These are phyloP conservation scores for Fusarium metavorans DNA, from an alignment of 2,329 filamentous ascomycete species.

Conservation along the genomic window DNA sequence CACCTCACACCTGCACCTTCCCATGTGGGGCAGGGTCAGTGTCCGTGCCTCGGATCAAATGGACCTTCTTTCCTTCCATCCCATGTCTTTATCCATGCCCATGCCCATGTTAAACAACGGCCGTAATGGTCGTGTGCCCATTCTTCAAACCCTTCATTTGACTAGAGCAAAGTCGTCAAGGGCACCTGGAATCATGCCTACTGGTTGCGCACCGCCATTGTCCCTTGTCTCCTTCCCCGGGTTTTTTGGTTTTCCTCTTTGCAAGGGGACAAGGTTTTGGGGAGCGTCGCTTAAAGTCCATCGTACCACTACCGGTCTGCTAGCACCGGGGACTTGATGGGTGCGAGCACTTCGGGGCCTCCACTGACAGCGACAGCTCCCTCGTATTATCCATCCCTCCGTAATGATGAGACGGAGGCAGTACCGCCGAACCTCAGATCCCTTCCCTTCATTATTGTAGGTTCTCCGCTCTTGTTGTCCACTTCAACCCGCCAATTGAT, in stretches of 20 bases:
- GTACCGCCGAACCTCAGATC: background rate
- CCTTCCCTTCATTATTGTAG: background rate
- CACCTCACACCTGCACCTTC: constrained; percentile 13
- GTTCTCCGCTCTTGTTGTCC: background rate
- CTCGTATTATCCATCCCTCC: background rate
- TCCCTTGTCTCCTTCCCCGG: constrained; percentile 25
- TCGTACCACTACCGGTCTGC: constrained; percentile 22
- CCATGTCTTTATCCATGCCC: background rate
- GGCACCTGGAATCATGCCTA: constrained; percentile 12
- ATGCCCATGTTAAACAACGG: background rate
- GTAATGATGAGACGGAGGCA: background rate
- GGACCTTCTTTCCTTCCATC: constrained; percentile 20
- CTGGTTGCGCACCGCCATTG: constrained; percentile 6
- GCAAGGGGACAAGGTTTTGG: constrained; percentile 12
- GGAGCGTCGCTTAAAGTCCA: constrained; percentile 19
- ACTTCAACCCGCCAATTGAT: background rate
- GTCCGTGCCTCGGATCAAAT: constrained; percentile 25
- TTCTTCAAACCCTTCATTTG: constrained; percentile 15
- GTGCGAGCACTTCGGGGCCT: constrained; percentile 16
- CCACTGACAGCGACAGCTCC: constrained; percentile 1
- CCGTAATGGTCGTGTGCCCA: constrained; percentile 14
- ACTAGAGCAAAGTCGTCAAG: background rate
- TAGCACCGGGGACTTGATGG: constrained; percentile 2
- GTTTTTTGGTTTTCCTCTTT: constrained; percentile 21
- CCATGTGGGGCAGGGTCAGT: constrained; percentile 23